These are phyloP conservation scores for Dispira parvispora DNA, from an alignment of 192 early-diverging fungal species.

Conservation along the genomic window DNA sequence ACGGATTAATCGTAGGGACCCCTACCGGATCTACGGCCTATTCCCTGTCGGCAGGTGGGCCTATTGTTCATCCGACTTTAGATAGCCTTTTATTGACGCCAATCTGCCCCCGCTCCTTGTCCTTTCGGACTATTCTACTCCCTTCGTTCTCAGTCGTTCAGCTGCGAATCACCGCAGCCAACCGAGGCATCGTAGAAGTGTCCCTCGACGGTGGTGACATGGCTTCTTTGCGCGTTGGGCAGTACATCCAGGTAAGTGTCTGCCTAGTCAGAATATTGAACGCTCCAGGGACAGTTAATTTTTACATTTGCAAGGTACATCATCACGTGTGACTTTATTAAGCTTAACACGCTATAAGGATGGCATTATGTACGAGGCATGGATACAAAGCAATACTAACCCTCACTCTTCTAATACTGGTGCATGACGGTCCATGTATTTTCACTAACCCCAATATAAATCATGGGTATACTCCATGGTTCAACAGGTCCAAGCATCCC, in stretches of 20 bases:
- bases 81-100: conserved; percentile 57
- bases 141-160: conserved; percentile 46
- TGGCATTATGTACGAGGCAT: too few species aligned
- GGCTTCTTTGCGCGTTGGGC: conserved; percentile 44
- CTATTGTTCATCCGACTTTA: conserved; percentile 65
- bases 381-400: too few species aligned
- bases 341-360: too few species aligned
- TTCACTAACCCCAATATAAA: too few species aligned
- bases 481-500: conserved; percentile 38
- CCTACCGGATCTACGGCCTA: conserved; percentile 91
- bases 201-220: conserved; percentile 63
- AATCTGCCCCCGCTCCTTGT: conserved; percentile 69
- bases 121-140: conserved; percentile 66
- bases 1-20: conserved; percentile 55
- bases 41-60: conserved; percentile 68
- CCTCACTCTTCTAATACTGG: too few species aligned
- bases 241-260: conserved; percentile 28
- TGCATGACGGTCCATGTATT: too few species aligned
- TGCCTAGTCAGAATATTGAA: too few species aligned
- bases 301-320: too few species aligned
- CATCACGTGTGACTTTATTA: too few species aligned
- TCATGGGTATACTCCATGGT: too few species aligned
- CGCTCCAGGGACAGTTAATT: too few species aligned
- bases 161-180: conserved; percentile 35
- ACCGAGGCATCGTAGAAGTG: conserved; percentile 47